Percentiles rank a stretch among this genome's conserved stretches.
These are phyloP conservation scores for Pseudonectria buxi DNA, from an alignment of 2,329 filamentous ascomycete genomes.

Conservation along the genomic window DNA sequence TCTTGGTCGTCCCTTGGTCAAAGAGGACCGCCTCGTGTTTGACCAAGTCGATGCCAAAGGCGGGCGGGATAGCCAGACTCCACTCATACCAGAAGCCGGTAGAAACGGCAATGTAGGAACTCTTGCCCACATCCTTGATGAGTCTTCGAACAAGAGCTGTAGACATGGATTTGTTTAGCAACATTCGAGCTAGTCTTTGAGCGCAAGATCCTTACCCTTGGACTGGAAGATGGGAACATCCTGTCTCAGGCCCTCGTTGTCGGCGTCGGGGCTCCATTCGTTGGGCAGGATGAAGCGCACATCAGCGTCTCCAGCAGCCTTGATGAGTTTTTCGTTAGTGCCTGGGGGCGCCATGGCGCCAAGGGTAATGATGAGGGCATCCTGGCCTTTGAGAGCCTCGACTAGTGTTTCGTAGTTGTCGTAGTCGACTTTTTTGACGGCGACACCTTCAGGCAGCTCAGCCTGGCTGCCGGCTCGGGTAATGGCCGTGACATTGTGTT, in stretches of 20 bases:
- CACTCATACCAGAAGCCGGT: conserved; percentile 50
- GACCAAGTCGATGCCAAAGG: conserved; percentile 43
- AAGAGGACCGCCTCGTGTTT: conserved; percentile 35
- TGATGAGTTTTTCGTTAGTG: conserved; percentile 33
- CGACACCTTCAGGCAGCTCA: conserved; percentile 34
- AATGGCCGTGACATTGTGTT: conserved; percentile 42
- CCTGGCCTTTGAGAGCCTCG: conserved; percentile 41
- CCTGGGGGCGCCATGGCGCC: conserved; percentile 28
- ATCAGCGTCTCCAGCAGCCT: conserved; percentile 38
- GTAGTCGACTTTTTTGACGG: conserved; percentile 35
- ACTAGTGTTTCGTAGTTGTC: conserved; percentile 33
- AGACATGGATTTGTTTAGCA: not conserved
- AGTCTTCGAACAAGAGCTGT: not conserved
- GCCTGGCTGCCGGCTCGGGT: conserved; percentile 35
- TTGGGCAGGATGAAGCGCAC: conserved; percentile 43
- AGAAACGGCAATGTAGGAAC: conserved; percentile 35
- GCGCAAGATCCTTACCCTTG: not conserved
- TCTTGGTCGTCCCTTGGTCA: conserved; percentile 1
- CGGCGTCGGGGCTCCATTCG: conserved; percentile 25
- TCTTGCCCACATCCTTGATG: not conserved
- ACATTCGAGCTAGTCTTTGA: not conserved
- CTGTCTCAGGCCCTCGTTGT: conserved; percentile 16
- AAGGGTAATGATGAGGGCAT: conserved; percentile 44
- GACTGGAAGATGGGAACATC: not conserved
- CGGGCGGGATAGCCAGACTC: conserved; percentile 32